A percentile compares a stretch with the other conserved stretches of the same genome.
phyloP scores from a whole-genome alignment of 108 stramenopile species.

The Cyclotella cryptica region DNA sequence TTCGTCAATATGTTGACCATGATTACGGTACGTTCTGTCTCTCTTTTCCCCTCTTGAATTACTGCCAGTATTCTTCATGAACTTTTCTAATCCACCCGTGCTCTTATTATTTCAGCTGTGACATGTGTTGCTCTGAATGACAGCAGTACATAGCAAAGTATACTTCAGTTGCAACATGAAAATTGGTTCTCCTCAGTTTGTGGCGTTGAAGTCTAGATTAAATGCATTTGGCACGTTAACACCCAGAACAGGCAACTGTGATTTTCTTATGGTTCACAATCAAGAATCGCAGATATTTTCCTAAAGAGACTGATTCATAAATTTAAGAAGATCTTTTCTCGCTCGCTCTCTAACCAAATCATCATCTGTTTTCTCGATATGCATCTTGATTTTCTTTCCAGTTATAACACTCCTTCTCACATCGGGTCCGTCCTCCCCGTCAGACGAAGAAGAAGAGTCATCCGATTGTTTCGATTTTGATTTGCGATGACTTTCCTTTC shows the following conservation, averaged over 20 bases:
- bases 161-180: no score
- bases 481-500: slow-evolving; percentile 19
- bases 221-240: no score
- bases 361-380: slow-evolving; percentile 83
- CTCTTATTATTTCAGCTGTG: slow-evolving; percentile 59
- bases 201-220: no score
- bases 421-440: slow-evolving; percentile 48
- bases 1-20: slow-evolving; percentile 93
- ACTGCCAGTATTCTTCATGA: no score
- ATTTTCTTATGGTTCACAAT: slow-evolving; percentile 16
- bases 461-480: slow-evolving; percentile 32
- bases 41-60: no score
- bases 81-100: no score
- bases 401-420: slow-evolving; percentile 77
- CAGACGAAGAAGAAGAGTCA: slow-evolving; percentile 20
- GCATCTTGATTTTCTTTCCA: slow-evolving; percentile 85
- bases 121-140: slow-evolving; percentile 99
- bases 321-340: slow-evolving; percentile 75
- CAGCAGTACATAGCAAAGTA: slow-evolving; percentile 71
- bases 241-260: no score
- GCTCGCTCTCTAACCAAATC: slow-evolving; percentile 82
- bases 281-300: no score
- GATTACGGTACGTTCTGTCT: slow-evolving; percentile 47
- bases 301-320: slow-evolving; percentile 90
- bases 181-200: no score